Conservation (phyloP, 2,329 filamentous ascomycete genomes). For the Epicoccum sorghinum region DNA sequence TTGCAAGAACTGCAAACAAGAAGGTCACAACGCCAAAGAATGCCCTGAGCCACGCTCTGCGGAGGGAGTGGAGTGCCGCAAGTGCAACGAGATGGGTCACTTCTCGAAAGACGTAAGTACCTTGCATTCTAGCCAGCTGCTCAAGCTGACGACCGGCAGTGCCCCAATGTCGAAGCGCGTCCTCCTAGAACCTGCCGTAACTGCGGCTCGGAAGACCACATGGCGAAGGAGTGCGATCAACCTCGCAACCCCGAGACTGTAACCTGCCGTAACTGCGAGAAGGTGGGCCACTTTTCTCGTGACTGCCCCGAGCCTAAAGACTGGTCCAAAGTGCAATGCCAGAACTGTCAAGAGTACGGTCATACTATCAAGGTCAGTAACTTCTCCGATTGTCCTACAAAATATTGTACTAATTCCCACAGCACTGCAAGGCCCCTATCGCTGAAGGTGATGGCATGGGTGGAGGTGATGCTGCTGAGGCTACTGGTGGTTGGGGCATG, state of each 20-base stretch:
- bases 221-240: slow-evolving; percentile 46
- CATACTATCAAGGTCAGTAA: slow-evolving; percentile 40
- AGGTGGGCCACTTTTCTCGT: slow-evolving; percentile 64
- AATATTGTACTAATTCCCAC: slow-evolving; percentile 15
- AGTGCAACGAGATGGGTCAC: slow-evolving; percentile 61
- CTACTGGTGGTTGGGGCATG: slow-evolving; percentile 19
- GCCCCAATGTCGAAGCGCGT: slow-evolving; percentile 38
- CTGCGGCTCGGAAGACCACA: slow-evolving; percentile 46
- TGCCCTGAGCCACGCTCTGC: slow-evolving; percentile 55
- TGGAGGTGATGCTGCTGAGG: slow-evolving; percentile 22
- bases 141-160: slow-evolving; percentile 30
- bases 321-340: slow-evolving; percentile 55
- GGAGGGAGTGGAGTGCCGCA: slow-evolving; percentile 68
- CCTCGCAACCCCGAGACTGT: slow-evolving; percentile 48
- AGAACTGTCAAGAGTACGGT: slow-evolving; percentile 53
- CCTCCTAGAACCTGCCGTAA: slow-evolving; percentile 42
- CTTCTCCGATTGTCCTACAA: neutral
- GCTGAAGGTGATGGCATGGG: slow-evolving; percentile 25
- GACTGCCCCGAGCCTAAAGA: slow-evolving; percentile 66
- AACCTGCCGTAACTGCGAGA: slow-evolving; percentile 67
- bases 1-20: slow-evolving; percentile 71
- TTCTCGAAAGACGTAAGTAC: slow-evolving; percentile 42
- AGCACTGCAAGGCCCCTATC: slow-evolving; percentile 42
- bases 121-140: neutral
- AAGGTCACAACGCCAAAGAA: slow-evolving; percentile 45